Base-by-base conservation (phyloP, 176 grass and related monocot genomes). In the Aechmea fasciata region DNA sequence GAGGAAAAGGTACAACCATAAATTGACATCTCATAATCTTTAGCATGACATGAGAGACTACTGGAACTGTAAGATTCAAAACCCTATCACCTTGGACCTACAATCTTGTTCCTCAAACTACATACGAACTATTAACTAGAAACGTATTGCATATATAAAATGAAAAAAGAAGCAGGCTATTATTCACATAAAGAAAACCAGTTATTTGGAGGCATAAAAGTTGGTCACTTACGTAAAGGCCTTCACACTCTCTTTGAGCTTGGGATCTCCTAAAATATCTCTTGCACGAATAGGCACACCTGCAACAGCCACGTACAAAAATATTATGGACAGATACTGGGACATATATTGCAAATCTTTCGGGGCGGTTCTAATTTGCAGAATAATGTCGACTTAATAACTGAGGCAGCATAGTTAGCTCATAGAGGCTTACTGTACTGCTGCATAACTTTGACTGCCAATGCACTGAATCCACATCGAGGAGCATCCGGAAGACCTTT, bases 161-260 rank as follows among this genome's bases (percentile, higher is more conserved):
- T 41, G 33, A 41, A 41, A 41, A 41, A 41, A 6, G 0, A 33
- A 7, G 33, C 33, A 7, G 33, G 33, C 33, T 7, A 41, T 41
- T 41, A 41, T n/a, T n/a, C 14, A 19, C 14, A 25, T 1, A 8
- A 7, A n/a, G 4, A 47, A 15, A 11, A 64, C 5, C 13, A 49
- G 13, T 23, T 17, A 65, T 11, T 65, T 65, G 19, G 18, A 78
- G n/a, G 70, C 61, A 55, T 13, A 51, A 70, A 3, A 52, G 68
- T 61, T 7, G 69, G 55, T 8, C 3, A 74, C 82, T 88, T 83
- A 85, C 89, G 77, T 90, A 75, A 83, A 69, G 47, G 89, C 76
- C 83, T 99, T 99, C 69, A 93, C 94, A 75, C 71, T 78, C 49
- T 93, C 94, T 82, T 99, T 94, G 57, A 99, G 87, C 50, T 85